Percentiles rank a stretch among this genome's conserved stretches.
These are phyloP conservation scores for Chiua virens DNA, from an alignment of 768 basidiomycete genomes.

Conservation along the genomic window DNA sequence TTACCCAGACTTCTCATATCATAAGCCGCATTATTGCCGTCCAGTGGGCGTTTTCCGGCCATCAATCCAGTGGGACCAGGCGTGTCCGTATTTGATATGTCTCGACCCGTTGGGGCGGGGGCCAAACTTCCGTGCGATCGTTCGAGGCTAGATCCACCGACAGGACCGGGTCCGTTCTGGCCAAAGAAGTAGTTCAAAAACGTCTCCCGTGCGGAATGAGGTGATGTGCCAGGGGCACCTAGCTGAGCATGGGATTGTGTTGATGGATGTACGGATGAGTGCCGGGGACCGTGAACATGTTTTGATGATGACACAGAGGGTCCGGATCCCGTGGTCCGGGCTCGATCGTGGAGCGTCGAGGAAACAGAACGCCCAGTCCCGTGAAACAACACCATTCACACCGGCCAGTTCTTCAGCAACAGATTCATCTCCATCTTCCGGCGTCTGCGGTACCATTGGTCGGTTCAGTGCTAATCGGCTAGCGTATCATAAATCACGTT, in stretches of 20 bases:
- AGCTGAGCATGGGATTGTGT: constrained; percentile 36
- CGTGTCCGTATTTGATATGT: constrained; percentile 56
- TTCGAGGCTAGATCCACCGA: constrained; percentile 54
- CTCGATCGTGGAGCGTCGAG: constrained; percentile 73
- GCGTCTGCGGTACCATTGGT: constrained; percentile 49
- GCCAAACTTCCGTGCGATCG: constrained; percentile 25
- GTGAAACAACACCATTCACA: constrained; percentile 53
- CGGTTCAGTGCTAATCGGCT: constrained; percentile 69
- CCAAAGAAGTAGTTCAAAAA: constrained; percentile 99
- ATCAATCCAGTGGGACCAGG: constrained; percentile 58
- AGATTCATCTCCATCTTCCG: constrained; percentile 66
- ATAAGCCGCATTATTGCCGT: constrained; percentile 82
- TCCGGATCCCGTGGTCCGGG: constrained; percentile 45
- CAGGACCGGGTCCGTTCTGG: constrained; percentile 78
- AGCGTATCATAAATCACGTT: constrained; percentile 3
- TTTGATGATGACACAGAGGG: constrained; percentile 28
- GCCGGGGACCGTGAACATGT: constrained; percentile 32
- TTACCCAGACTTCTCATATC: constrained; percentile 99
- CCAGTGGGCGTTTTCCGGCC: constrained; percentile 64
- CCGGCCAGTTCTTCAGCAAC: constrained; percentile 55
- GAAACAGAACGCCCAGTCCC: constrained; percentile 72
- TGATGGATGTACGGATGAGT: constrained; percentile 28
- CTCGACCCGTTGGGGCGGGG: constrained; percentile 58
- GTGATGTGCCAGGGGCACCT: constrained; percentile 38
- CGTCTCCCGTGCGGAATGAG: constrained; percentile 74